Evolutionary conservation across 1,139 yeast species (phyloP).

Genomic region (Candida gigantensis): DNA sequence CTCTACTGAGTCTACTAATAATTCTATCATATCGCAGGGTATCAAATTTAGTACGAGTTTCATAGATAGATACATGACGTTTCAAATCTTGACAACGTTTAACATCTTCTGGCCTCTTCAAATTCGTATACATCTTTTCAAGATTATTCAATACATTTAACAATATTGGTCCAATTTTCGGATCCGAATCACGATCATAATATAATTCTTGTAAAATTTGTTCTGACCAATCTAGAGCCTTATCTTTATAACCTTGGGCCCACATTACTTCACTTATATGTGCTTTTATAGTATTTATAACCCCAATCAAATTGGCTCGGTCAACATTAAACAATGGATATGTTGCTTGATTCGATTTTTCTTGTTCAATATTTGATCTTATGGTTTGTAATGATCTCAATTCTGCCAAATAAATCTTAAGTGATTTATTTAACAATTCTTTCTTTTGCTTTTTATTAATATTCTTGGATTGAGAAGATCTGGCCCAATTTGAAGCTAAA

Average conservation of each 20-base stretch:
- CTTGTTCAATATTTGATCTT: conserved; percentile 20
- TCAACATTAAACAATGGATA: conserved; percentile 43
- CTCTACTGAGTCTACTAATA: conserved; percentile 37
- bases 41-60: conserved; percentile 14
- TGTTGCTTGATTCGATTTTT: conserved; percentile 26
- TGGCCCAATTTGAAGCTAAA: conserved; percentile 36
- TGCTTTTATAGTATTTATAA: conserved; percentile 46
- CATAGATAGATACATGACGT: conserved; percentile 14
- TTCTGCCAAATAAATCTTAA: conserved; percentile 42
- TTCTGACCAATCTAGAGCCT: conserved; percentile 67
- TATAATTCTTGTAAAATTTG: conserved; percentile 47
- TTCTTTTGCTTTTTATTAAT: conserved; percentile 16
- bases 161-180: conserved; percentile 33
- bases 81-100: conserved; percentile 31
- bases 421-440: conserved; percentile 23
- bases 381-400: conserved; percentile 29
- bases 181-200: conserved; percentile 29
- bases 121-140: conserved; percentile 31
- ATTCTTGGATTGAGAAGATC: conserved; percentile 14
- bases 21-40: conserved; percentile 40
- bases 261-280: conserved; percentile 69
- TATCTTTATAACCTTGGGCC: conserved; percentile 52
- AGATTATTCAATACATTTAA: conserved; percentile 34
- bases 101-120: conserved; percentile 26
- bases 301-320: conserved; percentile 28